A percentile compares a stretch with the other conserved stretches of the same genome.
These are phyloP conservation scores for Dioscorea alata DNA, from an alignment of 106 monocot species.

Conservation along the genomic window DNA sequence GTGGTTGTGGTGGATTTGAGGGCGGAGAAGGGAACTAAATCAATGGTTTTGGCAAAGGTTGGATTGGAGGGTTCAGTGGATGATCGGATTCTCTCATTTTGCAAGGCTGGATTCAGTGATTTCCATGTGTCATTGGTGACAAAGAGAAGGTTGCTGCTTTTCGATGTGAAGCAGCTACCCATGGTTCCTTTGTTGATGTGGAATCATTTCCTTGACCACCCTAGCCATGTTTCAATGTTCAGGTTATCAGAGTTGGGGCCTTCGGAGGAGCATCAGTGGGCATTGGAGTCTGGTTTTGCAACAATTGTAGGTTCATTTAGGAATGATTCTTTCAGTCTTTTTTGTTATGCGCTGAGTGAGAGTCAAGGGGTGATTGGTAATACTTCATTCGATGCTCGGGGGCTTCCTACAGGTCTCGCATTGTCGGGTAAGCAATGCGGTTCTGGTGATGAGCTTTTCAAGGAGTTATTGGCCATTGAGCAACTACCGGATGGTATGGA, in stretches of 20 bases:
- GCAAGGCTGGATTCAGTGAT: slow-evolving; percentile 18
- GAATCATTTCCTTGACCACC: slow-evolving; percentile 45
- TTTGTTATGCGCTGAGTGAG: slow-evolving; percentile 54
- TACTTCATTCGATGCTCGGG: slow-evolving; percentile 56
- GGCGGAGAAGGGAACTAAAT: slow-evolving; percentile 2
- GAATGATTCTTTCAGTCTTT: slow-evolving; percentile 48
- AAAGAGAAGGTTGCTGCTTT: slow-evolving; percentile 29
- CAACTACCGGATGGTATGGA: not conserved
- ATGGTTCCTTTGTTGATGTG: slow-evolving; percentile 42
- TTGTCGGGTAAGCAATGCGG: slow-evolving; percentile 28
- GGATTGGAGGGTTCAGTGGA: slow-evolving; percentile 13
- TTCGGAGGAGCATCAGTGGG: slow-evolving; percentile 26
- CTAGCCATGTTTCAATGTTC: slow-evolving; percentile 35
- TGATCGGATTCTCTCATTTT: slow-evolving; percentile 38
- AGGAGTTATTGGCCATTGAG: slow-evolving; percentile 20
- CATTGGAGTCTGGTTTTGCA: slow-evolving; percentile 45
- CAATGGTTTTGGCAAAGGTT: slow-evolving; percentile 24
- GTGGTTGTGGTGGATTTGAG: slow-evolving; percentile 48
- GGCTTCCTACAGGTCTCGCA: slow-evolving; percentile 58
- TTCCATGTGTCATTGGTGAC: slow-evolving; percentile 37
- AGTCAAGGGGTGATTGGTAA: slow-evolving; percentile 2
- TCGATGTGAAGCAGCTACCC: slow-evolving; percentile 33
- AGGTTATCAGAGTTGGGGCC: slow-evolving; percentile 49
- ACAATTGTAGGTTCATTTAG: slow-evolving; percentile 79
- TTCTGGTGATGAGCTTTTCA: slow-evolving; percentile 22